A percentile compares a stretch with the other conserved stretches of the same genome.
phyloP scores from a whole-genome alignment of 495 filamentous ascomycete species.

The Hyaloscypha hepaticicola region DNA sequence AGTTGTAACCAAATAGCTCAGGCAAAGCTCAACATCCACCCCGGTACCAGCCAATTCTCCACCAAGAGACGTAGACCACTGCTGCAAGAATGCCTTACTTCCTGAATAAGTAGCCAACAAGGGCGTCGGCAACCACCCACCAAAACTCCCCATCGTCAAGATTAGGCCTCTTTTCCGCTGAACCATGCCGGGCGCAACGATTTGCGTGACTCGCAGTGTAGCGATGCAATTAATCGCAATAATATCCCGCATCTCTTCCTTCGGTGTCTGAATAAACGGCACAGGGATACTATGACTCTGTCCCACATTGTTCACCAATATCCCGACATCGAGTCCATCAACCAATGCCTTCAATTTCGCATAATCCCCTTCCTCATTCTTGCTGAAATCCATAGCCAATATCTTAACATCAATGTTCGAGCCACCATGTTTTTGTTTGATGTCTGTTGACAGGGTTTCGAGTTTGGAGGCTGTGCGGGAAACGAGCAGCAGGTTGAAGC shows the following conservation, averaged over 20 bases:
- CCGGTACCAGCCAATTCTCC: constrained; percentile 77
- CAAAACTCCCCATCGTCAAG: constrained; percentile 96
- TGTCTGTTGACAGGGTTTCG: constrained; percentile 68
- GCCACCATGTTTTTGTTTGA: constrained; percentile 60
- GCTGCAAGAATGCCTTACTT: constrained; percentile 95
- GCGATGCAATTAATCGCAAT: constrained; percentile 91
- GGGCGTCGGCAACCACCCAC: constrained; percentile 85
- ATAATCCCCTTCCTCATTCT: constrained; percentile 75
- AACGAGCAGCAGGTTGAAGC: constrained; percentile 90
- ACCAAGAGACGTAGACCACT: constrained; percentile 87
- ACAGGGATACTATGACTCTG: constrained; percentile 90
- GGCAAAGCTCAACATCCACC: constrained; percentile 80
- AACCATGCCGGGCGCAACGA: constrained; percentile 82
- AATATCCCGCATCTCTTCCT: constrained; percentile 80
- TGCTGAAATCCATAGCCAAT: constrained; percentile 88
- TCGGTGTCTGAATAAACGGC: constrained; percentile 75
- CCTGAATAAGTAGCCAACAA: constrained; percentile 96
- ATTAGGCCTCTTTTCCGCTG: constrained; percentile 82
- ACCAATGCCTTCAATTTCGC: constrained; percentile 64
- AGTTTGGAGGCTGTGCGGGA: constrained; percentile 94
- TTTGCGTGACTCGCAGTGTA: constrained; percentile 81
- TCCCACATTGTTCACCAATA: constrained; percentile 97
- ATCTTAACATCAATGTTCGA: constrained; percentile 62
- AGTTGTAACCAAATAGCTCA: constrained; percentile 88
- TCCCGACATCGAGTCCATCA: constrained; percentile 72